Percentiles rank a stretch among this genome's conserved stretches.
Evolutionary conservation across 2,329 filamentous ascomycete species (phyloP).

Genomic region (Colletotrichum eleusines): DNA sequence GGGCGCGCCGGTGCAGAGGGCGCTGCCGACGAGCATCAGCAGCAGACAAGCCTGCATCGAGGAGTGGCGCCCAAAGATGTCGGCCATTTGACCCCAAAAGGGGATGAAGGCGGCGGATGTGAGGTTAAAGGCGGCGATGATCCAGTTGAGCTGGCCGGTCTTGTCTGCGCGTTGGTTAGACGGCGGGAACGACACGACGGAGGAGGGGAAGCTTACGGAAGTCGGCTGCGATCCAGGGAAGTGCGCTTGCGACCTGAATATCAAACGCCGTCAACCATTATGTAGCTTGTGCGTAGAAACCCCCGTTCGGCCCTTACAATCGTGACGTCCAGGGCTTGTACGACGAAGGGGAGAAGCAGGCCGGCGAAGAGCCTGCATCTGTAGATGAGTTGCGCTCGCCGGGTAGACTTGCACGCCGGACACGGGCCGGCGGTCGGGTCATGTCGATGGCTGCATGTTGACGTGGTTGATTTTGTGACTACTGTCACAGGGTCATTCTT

Average conservation of each 20-base stretch:
- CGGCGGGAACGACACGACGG: background rate
- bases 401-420: constrained; percentile 50
- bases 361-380: constrained; percentile 71
- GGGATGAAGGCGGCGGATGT: constrained; percentile 76
- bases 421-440: constrained; percentile 43
- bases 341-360: constrained; percentile 69
- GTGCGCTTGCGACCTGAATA: constrained; percentile 53
- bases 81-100: constrained; percentile 72
- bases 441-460: constrained; percentile 21
- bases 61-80: constrained; percentile 73
- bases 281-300: background rate
- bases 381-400: constrained; percentile 54
- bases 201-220: constrained; percentile 55
- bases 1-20: constrained; percentile 70
- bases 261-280: background rate
- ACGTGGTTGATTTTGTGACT: background rate
- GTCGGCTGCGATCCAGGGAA: constrained; percentile 70
- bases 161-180: constrained; percentile 53
- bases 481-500: background rate
- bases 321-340: constrained; percentile 73
- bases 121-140: constrained; percentile 76
- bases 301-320: constrained; percentile 55
- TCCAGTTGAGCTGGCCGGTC: constrained; percentile 74
- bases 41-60: constrained; percentile 72
- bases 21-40: constrained; percentile 69